Percentiles rank a stretch among this genome's conserved stretches.
phyloP scores from a whole-genome alignment of 2,329 filamentous ascomycete species.

The Calonectria pteridis region DNA sequence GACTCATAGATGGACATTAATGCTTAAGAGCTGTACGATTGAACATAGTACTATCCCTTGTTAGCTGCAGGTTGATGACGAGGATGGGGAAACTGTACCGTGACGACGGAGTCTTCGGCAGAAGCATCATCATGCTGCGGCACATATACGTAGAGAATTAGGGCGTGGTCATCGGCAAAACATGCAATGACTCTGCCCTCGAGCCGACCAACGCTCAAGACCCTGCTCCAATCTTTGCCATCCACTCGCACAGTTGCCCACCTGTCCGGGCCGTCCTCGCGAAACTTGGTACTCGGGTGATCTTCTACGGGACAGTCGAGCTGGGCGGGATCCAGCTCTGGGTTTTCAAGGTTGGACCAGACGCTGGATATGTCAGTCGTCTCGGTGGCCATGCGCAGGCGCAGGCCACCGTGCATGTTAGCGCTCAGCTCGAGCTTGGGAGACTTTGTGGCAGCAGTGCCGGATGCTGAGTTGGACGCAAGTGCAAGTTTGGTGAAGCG shows the following conservation, averaged over 20 bases:
- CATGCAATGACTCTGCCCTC: conserved; percentile 95
- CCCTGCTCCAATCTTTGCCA: conserved; percentile 92
- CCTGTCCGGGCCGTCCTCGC: conserved; percentile 79
- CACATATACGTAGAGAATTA: conserved; percentile 88
- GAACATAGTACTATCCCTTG: conserved; percentile 55
- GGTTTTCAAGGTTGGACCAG: conserved; percentile 90
- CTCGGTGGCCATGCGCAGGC: conserved; percentile 84
- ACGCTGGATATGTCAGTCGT: conserved; percentile 85
- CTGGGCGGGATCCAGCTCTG: conserved; percentile 84
- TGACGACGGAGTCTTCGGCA: conserved; percentile 80
- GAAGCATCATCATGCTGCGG: conserved; percentile 75
- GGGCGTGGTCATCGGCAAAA: conserved; percentile 82
- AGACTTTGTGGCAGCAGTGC: conserved; percentile 58
- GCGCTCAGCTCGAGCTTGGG: conserved; percentile 88
- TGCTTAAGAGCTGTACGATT: conserved; percentile 55
- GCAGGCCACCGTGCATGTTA: conserved; percentile 93
- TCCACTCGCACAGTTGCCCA: conserved; percentile 95
- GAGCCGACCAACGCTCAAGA: conserved; percentile 91
- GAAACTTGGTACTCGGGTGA: conserved; percentile 86
- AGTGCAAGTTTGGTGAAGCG: conserved; percentile 90
- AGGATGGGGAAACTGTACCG: conserved; percentile 60
- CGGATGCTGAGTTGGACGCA: conserved; percentile 54
- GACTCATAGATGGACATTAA: background rate
- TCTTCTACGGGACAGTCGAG: conserved; percentile 79
- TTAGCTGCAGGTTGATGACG: conserved; percentile 36